Conservation (phyloP, 495 filamentous ascomycete species). For the Sabuloglossum arenarium region DNA sequence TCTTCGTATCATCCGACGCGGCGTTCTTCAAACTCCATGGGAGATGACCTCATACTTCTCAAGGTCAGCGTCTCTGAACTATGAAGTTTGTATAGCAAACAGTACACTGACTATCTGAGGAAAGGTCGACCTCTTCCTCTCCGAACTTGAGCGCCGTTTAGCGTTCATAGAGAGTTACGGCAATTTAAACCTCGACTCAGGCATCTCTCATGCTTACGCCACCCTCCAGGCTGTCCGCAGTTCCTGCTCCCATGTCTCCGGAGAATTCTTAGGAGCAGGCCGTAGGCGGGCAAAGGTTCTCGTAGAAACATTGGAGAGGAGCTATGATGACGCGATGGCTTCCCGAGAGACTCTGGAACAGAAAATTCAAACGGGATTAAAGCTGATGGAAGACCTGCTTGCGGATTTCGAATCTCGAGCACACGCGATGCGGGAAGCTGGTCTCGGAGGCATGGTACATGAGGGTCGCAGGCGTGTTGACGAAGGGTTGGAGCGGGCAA, state of each 20-base stretch:
- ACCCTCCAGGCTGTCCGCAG: conserved; percentile 74
- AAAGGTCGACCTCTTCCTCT: conserved; percentile 75
- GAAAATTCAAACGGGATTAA: conserved; percentile 72
- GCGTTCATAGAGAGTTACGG: conserved; percentile 81
- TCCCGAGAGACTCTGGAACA: conserved; percentile 76
- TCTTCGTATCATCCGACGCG: conserved; percentile 14
- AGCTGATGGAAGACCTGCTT: conserved; percentile 64
- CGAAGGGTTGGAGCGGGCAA: conserved; percentile 49
- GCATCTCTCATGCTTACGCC: conserved; percentile 59
- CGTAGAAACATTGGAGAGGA: conserved; percentile 80
- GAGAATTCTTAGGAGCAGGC: conserved; percentile 73
- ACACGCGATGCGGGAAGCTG: conserved; percentile 41
- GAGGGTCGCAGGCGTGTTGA: conserved; percentile 54
- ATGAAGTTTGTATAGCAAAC: neutral
- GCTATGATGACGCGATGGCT: conserved; percentile 73
- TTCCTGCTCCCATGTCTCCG: conserved; percentile 77
- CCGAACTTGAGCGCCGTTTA: conserved; percentile 65
- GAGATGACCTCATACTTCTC: conserved; percentile 13
- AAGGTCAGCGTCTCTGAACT: conserved; percentile 6
- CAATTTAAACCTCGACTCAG: conserved; percentile 60
- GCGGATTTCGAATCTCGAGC: conserved; percentile 66
- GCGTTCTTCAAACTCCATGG: conserved; percentile 9
- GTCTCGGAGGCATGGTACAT: conserved; percentile 32
- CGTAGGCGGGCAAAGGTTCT: conserved; percentile 66
- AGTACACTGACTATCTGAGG: neutral